A percentile compares a stretch with the other conserved stretches of the same genome.
Conservation (phyloP, 148 eudicot species). For the Vaccinium corymbosum region DNA sequence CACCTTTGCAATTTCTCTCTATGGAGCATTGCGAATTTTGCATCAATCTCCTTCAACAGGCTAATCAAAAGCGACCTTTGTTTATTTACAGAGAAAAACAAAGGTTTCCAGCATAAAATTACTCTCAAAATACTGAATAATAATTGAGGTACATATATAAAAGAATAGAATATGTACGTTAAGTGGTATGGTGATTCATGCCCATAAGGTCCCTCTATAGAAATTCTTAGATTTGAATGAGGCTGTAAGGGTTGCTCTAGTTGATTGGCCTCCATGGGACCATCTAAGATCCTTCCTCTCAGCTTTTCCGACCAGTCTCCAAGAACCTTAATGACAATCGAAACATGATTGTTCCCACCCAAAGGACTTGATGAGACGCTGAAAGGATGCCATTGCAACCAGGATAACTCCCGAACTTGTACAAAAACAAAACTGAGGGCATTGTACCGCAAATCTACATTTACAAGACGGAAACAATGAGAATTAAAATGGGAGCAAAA, state of each 20-base stretch:
- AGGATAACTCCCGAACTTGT: slow-evolving; percentile 74
- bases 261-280: slow-evolving; percentile 28
- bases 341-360: slow-evolving; percentile 61
- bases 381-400: slow-evolving; percentile 88
- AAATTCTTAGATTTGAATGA: slow-evolving; percentile 44
- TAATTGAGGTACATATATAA: neutral
- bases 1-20: too few species aligned
- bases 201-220: slow-evolving; percentile 87
- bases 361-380: slow-evolving; percentile 85
- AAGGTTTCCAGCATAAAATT: too few species aligned
- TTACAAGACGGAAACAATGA: neutral
- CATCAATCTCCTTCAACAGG: too few species aligned
- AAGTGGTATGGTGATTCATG: slow-evolving; percentile 80
- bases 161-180: slow-evolving; percentile 32
- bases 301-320: slow-evolving; percentile 65
- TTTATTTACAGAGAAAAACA: too few species aligned
- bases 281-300: slow-evolving; percentile 37
- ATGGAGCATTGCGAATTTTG: too few species aligned
- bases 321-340: slow-evolving; percentile 64
- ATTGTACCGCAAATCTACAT: slow-evolving; percentile 65
- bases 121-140: neutral
- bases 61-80: too few species aligned
- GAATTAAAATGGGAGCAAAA: neutral
- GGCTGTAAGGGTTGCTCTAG: slow-evolving; percentile 26
- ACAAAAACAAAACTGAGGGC: slow-evolving; percentile 82